These are phyloP conservation scores for Exophiala sp. DNA, from an alignment of 2,329 filamentous ascomycete species.

Conservation along the genomic window DNA sequence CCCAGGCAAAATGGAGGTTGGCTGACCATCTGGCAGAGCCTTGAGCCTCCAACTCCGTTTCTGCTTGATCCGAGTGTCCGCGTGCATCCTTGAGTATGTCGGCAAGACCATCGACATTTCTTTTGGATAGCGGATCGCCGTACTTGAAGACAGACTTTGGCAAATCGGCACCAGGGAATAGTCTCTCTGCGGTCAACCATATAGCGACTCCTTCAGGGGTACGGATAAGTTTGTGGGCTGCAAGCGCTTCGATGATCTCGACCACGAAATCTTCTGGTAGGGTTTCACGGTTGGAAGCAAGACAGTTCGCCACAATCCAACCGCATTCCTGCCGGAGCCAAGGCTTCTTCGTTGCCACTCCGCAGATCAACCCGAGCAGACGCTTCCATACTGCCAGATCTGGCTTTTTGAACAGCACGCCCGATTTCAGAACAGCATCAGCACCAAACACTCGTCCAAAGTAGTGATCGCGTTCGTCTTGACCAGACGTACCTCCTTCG, in stretches of 20 bases:
- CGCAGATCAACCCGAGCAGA: constrained; percentile 66
- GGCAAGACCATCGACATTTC: constrained; percentile 62
- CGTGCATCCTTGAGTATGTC: constrained; percentile 69
- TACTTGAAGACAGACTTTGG: constrained; percentile 67
- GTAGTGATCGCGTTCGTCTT: constrained; percentile 80
- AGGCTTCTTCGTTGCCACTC: constrained; percentile 71
- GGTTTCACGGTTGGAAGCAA: not conserved
- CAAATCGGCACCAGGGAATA: constrained; percentile 59
- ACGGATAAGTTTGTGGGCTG: constrained; percentile 61
- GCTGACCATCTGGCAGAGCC: constrained; percentile 67
- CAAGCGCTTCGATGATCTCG: constrained; percentile 57
- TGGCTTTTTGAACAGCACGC: constrained; percentile 58
- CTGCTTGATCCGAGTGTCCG: constrained; percentile 30
- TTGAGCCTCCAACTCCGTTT: constrained; percentile 32
- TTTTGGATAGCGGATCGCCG: constrained; percentile 64
- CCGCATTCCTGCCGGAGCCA: constrained; percentile 88
- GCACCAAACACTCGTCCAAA: constrained; percentile 84
- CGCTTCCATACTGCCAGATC: constrained; percentile 48
- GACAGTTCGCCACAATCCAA: constrained; percentile 59
- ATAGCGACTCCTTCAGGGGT: constrained; percentile 85
- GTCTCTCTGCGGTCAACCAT: constrained; percentile 66
- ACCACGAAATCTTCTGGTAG: constrained; percentile 48
- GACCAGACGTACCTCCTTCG: constrained; percentile 48
- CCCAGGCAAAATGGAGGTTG: constrained; percentile 83
- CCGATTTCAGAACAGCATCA: constrained; percentile 76